Conservation (phyloP, 495 filamentous ascomycete genomes). For the Aspergillus bridgeri region DNA sequence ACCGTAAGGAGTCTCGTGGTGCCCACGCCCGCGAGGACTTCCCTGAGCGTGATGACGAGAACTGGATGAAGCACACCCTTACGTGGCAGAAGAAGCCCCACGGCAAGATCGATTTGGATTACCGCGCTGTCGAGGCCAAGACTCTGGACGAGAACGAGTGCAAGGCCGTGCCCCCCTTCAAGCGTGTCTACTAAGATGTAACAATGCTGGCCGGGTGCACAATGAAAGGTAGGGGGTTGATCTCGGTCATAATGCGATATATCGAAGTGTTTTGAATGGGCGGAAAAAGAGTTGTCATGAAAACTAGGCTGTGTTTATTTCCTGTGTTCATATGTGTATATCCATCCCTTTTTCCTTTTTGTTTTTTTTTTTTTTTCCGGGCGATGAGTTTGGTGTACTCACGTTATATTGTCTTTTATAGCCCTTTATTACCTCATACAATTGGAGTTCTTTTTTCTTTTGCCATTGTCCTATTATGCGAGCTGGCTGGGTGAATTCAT, state of each 20-base stretch:
- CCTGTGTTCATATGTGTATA: conserved; percentile 47
- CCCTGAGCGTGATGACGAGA: conserved; percentile 85
- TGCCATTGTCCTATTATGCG: not conserved
- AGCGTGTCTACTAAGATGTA: conserved; percentile 67
- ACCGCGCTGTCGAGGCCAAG: conserved; percentile 70
- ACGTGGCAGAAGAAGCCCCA: conserved; percentile 89
- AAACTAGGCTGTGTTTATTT: conserved; percentile 38
- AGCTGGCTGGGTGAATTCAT: not conserved
- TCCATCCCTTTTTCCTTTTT: conserved; percentile 44
- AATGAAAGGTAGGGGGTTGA: not conserved
- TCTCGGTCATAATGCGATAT: not conserved
- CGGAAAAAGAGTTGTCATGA: conserved; percentile 30
- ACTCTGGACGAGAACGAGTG: conserved; percentile 90
- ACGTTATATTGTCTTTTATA: conserved; percentile 39
- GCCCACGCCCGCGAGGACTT: conserved; percentile 94
- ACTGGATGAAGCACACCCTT: conserved; percentile 99
- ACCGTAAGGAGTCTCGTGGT: conserved; percentile 90
- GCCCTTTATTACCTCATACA: conserved; percentile 35
- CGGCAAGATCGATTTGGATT: conserved; percentile 70
- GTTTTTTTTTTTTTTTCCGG: conserved; percentile 44
- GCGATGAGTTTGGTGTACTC: conserved; percentile 45
- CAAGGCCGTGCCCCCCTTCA: conserved; percentile 82
- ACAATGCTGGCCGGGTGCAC: not conserved
- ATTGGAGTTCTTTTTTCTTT: conserved; percentile 27
- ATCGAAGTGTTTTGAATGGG: conserved; percentile 4